Evolutionary conservation across 495 filamentous ascomycete genomes (phyloP), one percentile per base, ranked within the genome.

Genomic region (Friedmanniomyces simplex): DNA sequence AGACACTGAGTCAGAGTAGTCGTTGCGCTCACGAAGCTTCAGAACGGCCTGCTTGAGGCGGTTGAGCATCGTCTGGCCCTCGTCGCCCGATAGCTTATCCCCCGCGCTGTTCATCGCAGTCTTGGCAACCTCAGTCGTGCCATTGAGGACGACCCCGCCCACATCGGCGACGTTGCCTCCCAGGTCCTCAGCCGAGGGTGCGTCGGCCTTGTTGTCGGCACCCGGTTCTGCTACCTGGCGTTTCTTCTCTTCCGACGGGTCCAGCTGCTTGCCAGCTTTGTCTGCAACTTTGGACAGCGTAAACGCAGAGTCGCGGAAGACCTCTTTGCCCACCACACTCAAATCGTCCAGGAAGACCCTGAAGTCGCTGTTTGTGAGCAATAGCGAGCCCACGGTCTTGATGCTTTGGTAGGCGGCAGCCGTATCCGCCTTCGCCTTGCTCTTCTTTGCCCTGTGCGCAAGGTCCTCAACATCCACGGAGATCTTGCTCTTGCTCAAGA

Each of bases 311-410:
- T 96, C 91, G 55, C 81, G 80, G 65, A 97, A 91, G 25, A 97
- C 82, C 67, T 95, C 86, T 10, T 88, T 81, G 12, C 83, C 86
- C 55, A 97, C 78, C 0, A 83, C 80, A 41, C 82, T 82, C 28
- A 95, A 70, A 64, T 97, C 91, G n/a, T 82, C 78, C 26, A 95
- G 77, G 63, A 97, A 91, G 16, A 88, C 72, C 20, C 91, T 82
- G 68, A 97, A 96, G 63, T 96, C 90, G 2, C 86, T 81, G 67
- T 97, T 97, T 16, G 86, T 89, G 22, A 97, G 72, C 0, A 96
- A 79, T 7, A 97, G 76, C 49, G 80, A 84, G 11, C 88, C 86
- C 8, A 97, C 83, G 0, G 88, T 95, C 50, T 83, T 85, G 42
- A 95, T 71, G 65, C 90, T 95, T 63, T 84, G 77, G 68, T 89